Conservation (phyloP, 495 filamentous ascomycete species). For the Mycothermus thermophilus region DNA sequence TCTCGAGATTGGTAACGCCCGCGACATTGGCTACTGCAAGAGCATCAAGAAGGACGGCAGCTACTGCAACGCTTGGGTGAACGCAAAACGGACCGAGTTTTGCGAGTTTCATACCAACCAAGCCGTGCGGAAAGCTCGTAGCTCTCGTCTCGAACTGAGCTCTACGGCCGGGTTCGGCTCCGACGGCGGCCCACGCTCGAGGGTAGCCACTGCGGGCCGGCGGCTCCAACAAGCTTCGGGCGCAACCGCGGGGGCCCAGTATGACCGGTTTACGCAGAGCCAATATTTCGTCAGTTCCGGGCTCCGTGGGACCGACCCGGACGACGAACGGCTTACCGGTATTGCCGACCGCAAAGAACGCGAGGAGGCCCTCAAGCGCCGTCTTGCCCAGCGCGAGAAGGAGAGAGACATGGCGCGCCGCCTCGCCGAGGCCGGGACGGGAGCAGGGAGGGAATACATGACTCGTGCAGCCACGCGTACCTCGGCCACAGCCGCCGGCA, state of each 20-base stretch:
- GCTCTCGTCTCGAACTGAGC: conserved; percentile 60
- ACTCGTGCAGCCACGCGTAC: conserved; percentile 14
- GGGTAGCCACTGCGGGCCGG: conserved; percentile 4
- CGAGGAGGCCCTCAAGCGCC: conserved; percentile 53
- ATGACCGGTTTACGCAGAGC: conserved; percentile 45
- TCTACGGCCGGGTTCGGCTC: conserved; percentile 42
- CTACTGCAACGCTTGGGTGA: conserved; percentile 71
- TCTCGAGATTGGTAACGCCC: conserved; percentile 71
- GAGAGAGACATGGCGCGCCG: conserved; percentile 69
- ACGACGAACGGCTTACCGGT: conserved; percentile 48
- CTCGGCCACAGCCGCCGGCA: neutral
- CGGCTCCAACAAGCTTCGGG: neutral
- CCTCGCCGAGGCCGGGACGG: conserved; percentile 46
- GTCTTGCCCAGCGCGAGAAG: conserved; percentile 56
- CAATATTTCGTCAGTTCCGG: conserved; percentile 41
- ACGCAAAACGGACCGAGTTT: conserved; percentile 72
- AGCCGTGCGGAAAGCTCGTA: conserved; percentile 55
- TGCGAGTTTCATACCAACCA: conserved; percentile 87
- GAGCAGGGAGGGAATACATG: conserved; percentile 68
- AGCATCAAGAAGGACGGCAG: conserved; percentile 70
- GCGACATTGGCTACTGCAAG: conserved; percentile 85
- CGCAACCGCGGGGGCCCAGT: conserved; percentile 21
- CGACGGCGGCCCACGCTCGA: conserved; percentile 15
- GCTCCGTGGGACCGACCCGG: conserved; percentile 46
- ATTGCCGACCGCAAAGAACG: conserved; percentile 38